phyloP scores from a whole-genome alignment of 768 basidiomycete genomes.

The Macrocybe gigantea region DNA sequence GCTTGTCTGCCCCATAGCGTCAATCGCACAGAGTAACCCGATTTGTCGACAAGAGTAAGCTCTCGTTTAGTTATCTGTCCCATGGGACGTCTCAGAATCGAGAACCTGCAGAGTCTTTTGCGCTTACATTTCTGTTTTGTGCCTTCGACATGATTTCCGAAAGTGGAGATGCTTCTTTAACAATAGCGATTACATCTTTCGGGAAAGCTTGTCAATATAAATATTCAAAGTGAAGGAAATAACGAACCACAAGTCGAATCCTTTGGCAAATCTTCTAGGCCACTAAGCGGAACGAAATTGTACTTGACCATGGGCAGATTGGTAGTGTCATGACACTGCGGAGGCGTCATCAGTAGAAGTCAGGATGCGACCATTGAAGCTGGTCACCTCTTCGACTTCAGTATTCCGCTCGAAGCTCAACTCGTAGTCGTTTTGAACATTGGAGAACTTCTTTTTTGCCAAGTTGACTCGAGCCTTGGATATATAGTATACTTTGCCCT shows the following conservation, averaged over 20 bases:
- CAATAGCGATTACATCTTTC: slow-evolving; percentile 81
- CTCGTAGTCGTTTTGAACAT: slow-evolving; percentile 89
- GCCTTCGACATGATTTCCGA: slow-evolving; percentile 72
- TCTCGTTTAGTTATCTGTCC: slow-evolving; percentile 83
- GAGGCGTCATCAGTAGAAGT: slow-evolving; percentile 4
- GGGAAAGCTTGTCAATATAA: not conserved
- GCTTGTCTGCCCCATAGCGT: slow-evolving; percentile 98
- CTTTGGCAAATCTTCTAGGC: slow-evolving; percentile 59
- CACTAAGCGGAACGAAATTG: slow-evolving; percentile 64
- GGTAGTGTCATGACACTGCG: slow-evolving; percentile 72
- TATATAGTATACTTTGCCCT: slow-evolving; percentile 89
- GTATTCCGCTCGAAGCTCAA: slow-evolving; percentile 80
- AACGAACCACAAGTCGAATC: slow-evolving; percentile 78
- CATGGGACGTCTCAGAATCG: slow-evolving; percentile 4
- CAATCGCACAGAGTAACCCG: slow-evolving; percentile 69
- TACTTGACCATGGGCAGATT: slow-evolving; percentile 82
- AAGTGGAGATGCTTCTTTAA: slow-evolving; percentile 71
- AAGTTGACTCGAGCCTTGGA: slow-evolving; percentile 90
- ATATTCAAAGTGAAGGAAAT: slow-evolving; percentile 1
- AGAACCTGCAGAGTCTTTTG: not conserved
- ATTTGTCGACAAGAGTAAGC: slow-evolving; percentile 80
- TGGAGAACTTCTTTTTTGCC: slow-evolving; percentile 95
- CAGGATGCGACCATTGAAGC: not conserved
- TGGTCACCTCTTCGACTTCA: slow-evolving; percentile 73
- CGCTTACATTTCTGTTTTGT: slow-evolving; percentile 56